These are phyloP conservation scores for Fusarium secorum DNA, from an alignment of 2,329 filamentous ascomycete species.

Conservation along the genomic window DNA sequence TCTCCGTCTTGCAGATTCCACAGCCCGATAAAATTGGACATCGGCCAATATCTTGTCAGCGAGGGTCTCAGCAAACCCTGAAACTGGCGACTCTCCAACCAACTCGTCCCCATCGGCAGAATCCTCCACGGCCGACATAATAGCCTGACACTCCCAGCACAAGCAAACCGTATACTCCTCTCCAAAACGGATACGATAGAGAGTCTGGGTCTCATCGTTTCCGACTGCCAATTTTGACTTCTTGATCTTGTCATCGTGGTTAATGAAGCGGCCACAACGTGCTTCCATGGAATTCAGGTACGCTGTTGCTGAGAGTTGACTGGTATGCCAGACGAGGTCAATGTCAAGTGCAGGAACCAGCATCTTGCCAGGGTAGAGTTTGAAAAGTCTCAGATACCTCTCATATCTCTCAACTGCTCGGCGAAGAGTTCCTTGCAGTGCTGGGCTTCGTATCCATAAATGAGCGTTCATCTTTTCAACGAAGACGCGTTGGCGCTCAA, in stretches of 20 bases:
- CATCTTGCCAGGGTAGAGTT: conserved; percentile 45
- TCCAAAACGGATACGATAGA: conserved; percentile 32
- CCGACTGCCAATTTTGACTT: conserved; percentile 13
- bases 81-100: background rate
- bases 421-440: conserved; percentile 44
- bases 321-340: conserved; percentile 54
- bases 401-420: conserved; percentile 49
- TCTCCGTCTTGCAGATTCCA: conserved; percentile 27
- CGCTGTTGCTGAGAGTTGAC: conserved; percentile 46
- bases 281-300: conserved; percentile 38
- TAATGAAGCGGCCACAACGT: conserved; percentile 41
- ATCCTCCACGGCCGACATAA: conserved; percentile 25
- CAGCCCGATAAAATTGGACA: conserved; percentile 17
- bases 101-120: background rate
- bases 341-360: conserved; percentile 52
- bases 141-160: conserved; percentile 36
- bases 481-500: conserved; percentile 48
- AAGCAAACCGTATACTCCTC: conserved; percentile 25
- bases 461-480: conserved; percentile 50
- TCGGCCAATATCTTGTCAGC: conserved; percentile 1
- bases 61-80: background rate
- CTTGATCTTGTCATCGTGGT: conserved; percentile 34
- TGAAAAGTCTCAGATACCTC: conserved; percentile 48
- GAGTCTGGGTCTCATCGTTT: conserved; percentile 18
- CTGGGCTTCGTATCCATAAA: conserved; percentile 50